Evolutionary conservation across 208 protist species (phyloP), one percentile per base, ranked within the genome.

Genomic region (Acanthamoeba healyi): DNA sequence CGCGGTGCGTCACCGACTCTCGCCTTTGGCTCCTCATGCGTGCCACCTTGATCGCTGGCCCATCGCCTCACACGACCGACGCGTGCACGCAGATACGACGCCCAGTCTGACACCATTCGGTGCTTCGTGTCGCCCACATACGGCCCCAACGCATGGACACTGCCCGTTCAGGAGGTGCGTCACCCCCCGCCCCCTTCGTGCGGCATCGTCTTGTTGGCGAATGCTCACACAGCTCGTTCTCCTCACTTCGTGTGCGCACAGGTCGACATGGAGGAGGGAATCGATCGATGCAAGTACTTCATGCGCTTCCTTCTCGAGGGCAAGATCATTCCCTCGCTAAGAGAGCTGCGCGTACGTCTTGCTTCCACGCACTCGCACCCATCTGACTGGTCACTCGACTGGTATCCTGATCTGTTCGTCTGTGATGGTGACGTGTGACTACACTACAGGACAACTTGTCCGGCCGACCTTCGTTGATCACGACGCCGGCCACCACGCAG

Each of bases 301-400:
- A 91, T 91, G 84, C 84, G 84, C 38, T 91, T 91, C 84, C 40
- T 91, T 6, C 84, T 91, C 54, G 84, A 91, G 19, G 84, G 84
- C 0, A 19, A 34, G n/a, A 36, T 91, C 84, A 72, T 91, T 46
- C 56, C 84, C 38, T 91, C 84, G 0, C 58, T 91, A 19, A 40
- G 22, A 17, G 58, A 17, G 3, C 34, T 91, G 26, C 49, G 84
- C 12, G 84, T 91, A 51, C 46, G 49, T 24, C 5, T 6, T 51
- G 17, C 22, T 32, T 15, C 12, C 72, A 44, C 14, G 26, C 72
- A 49, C 34, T 51, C 19, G 24, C 42, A 6, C 14, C 29, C 26
- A 26, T 12, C 29, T 26, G n/a, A n/a, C n/a, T n/a, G n/a, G n/a
- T n/a, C n/a, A n/a, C n/a, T n/a, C n/a, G n/a, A n/a, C n/a, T n/a